Percentiles rank a stretch among this genome's conserved stretches.
Evolutionary conservation across 495 filamentous ascomycete species (phyloP).

Genomic region (Penicillium antarcticum): DNA sequence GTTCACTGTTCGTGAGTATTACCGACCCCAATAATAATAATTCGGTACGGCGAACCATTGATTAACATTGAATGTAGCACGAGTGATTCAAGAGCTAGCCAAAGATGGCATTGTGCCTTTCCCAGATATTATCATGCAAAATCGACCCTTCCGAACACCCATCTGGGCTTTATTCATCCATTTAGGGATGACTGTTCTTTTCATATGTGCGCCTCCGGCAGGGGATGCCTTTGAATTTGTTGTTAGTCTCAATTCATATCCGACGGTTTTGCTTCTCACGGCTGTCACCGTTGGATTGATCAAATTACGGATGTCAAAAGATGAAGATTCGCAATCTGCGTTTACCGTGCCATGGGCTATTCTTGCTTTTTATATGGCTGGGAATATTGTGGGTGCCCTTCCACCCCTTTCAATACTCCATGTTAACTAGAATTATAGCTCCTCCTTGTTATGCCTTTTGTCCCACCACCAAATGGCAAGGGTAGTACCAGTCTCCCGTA

Average conservation of each 20-base stretch:
- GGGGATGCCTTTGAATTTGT: constrained; percentile 65
- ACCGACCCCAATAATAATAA: not conserved
- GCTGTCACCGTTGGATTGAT: constrained; percentile 21
- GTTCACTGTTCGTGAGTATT: constrained; percentile 22
- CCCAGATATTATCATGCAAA: constrained; percentile 55
- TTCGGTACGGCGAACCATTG: not conserved
- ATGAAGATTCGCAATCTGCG: constrained; percentile 2
- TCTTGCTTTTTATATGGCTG: constrained; percentile 22
- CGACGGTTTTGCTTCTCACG: constrained; percentile 15
- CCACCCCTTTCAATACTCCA: not conserved
- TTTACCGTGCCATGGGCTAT: constrained; percentile 25
- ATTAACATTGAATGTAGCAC: constrained; percentile 33
- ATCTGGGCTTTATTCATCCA: constrained; percentile 57
- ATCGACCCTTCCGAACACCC: constrained; percentile 62
- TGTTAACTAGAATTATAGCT: constrained; percentile 11
- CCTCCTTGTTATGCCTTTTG: constrained; percentile 37
- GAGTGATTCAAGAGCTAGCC: constrained; percentile 64
- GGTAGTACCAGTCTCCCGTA: constrained; percentile 37
- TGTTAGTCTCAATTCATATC: constrained; percentile 61
- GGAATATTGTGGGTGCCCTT: constrained; percentile 15
- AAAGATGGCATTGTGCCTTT: constrained; percentile 66
- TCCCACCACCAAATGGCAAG: constrained; percentile 32
- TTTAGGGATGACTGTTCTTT: constrained; percentile 57
- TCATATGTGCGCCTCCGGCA: constrained; percentile 58
- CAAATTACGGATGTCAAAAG: constrained; percentile 16